A percentile compares a stretch with the other conserved stretches of the same genome.
phyloP scores from a whole-genome alignment of 768 basidiomycete genomes.

The Xanthoconium purpureum region DNA sequence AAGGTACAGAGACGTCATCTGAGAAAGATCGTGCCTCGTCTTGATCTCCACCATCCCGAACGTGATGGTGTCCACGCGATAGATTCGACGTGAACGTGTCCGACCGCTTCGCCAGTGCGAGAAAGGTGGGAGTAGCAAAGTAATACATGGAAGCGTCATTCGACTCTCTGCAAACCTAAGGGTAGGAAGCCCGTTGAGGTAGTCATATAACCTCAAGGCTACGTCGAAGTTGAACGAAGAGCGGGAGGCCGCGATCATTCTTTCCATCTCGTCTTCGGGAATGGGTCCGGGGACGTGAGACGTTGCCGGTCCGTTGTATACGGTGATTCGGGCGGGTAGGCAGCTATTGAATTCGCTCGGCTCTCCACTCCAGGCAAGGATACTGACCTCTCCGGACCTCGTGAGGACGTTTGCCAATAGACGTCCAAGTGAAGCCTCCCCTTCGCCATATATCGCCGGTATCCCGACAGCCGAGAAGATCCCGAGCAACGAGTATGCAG shows the following conservation, averaged over 20 bases:
- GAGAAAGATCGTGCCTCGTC: not conserved
- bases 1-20: not conserved
- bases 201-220: not conserved
- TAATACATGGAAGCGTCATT: not conserved
- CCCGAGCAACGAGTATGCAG: not conserved
- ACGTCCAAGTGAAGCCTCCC: not conserved
- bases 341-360: not conserved
- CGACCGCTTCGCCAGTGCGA: too few relatives aligned
- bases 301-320: not conserved
- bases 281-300: not conserved
- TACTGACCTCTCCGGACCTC: not conserved
- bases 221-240: not conserved
- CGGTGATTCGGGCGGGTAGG: not conserved
- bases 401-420: not conserved
- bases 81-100: too few relatives aligned
- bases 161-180: not conserved
- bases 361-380: not conserved
- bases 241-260: not conserved
- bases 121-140: not conserved
- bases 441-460: not conserved
- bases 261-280: not conserved
- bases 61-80: not conserved
- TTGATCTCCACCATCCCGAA: not conserved
- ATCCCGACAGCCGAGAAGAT: not conserved
- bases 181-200: not conserved